Conservation (phyloP, 495 filamentous ascomycete species). For the Lentithecium fluviatile region DNA sequence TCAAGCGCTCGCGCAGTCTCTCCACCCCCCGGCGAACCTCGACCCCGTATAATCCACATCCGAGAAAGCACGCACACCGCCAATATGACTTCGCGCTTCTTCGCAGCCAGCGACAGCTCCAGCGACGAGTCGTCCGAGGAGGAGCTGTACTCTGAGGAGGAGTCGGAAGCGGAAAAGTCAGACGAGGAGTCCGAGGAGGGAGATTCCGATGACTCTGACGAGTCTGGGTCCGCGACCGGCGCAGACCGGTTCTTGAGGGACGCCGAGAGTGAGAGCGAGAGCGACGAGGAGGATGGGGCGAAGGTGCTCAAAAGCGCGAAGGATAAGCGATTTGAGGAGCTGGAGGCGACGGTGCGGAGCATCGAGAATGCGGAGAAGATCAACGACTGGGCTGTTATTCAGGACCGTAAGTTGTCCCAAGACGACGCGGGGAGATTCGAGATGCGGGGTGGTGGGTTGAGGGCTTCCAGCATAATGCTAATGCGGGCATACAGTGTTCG, state of each 20-base stretch:
- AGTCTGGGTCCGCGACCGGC: constrained; percentile 56
- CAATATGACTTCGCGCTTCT: constrained; percentile 86
- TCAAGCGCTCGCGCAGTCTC: not conserved
- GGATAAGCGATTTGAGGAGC: constrained; percentile 91
- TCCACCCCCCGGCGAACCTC: not conserved
- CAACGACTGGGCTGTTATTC: constrained; percentile 92
- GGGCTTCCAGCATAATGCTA: constrained; percentile 1
- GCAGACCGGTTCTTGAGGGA: constrained; percentile 78
- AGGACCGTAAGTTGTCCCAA: constrained; percentile 65
- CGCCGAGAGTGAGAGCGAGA: constrained; percentile 58
- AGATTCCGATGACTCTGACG: constrained; percentile 38
- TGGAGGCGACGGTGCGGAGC: constrained; percentile 80
- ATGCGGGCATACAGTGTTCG: constrained; percentile 66
- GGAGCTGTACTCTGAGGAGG: constrained; percentile 76
- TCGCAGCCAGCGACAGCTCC: constrained; percentile 88
- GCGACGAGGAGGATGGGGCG: constrained; percentile 75
- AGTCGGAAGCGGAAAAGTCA: constrained; percentile 48
- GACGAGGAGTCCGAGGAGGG: constrained; percentile 57
- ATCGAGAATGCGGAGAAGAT: constrained; percentile 98
- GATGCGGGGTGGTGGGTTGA: not conserved
- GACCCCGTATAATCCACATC: not conserved
- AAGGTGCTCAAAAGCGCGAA: constrained; percentile 94
- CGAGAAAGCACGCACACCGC: no score
- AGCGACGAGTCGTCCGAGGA: constrained; percentile 85
- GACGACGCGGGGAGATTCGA: not conserved